Evolutionary conservation across 1,284 basidiomycete genomes (phyloP), one percentile per base, ranked within the genome.

Genomic region (Irpex rosettiformis): DNA sequence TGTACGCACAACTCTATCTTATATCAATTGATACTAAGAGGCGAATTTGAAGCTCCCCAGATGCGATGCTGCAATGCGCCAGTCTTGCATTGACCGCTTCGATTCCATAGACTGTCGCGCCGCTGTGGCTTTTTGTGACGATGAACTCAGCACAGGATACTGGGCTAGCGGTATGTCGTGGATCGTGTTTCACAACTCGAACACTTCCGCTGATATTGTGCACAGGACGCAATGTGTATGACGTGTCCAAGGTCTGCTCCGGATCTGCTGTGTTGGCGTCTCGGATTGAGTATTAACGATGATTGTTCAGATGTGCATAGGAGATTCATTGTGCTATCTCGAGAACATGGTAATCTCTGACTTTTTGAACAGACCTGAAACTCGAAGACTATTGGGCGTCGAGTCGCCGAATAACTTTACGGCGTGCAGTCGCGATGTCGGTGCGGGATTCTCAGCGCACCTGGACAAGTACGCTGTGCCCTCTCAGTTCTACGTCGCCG

Each of bases 401-500:
- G 77, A 83, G 66, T 73, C 75, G 1, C 70, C 79, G 1, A 69
- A 72, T 33, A 82, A 82, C 60, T 91, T 87, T 69, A 75, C 80
- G 1, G 69, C 78, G 25, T 91, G 88, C 73, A 83, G 83, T 3
- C 53, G 61, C 8, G 67, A 66, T n/a, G 89, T 92, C 48, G 71
- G 75, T 10, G 25, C 45, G 22, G 67, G 65, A 29, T 88, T 88
- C 71, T 70, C 71, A 52, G 65, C 72, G 7, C 81, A 82, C 62
- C 72, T 86, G 70, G 86, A 88, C 70, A 86, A 85, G 67, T 86
- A 77, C 74, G 76, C 72, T 10, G 72, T 75, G 13, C 84, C 83
- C 29, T 82, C 84, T 3, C 82, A 85, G 64, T 72, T 80, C 70
- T 89, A 93, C 71, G 84, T 93, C 56, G 76, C 86, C 0, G 82